Percentiles rank a stretch among this genome's conserved stretches.
Evolutionary conservation across 116 monocot genomes (phyloP).

Genomic region (Papilionanthe hybrid): DNA sequence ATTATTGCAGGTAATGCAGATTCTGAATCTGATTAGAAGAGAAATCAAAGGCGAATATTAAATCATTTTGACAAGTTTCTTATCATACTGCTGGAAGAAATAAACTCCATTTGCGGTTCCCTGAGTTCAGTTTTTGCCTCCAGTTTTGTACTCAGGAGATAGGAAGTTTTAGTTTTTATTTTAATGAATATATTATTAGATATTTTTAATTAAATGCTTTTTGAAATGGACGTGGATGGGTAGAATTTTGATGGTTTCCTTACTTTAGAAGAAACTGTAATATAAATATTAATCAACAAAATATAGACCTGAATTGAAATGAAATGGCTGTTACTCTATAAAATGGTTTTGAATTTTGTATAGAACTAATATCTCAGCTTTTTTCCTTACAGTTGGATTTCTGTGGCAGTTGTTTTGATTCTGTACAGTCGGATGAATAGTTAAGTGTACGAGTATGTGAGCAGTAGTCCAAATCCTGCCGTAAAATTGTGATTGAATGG

Average conservation of each 20-base stretch:
- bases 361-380: too few relatives aligned
- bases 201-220: not conserved
- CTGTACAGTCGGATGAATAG: too few relatives aligned
- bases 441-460: too few relatives aligned
- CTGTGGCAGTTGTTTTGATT: too few relatives aligned
- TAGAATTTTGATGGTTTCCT: not conserved
- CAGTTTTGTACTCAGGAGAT: not conserved
- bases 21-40: conserved; percentile 5
- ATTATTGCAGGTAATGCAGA: not conserved
- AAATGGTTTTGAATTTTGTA: too few relatives aligned
- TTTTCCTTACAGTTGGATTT: too few relatives aligned
- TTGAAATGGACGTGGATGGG: not conserved
- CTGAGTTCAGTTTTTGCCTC: not conserved
- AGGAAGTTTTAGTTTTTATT: not conserved
- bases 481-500: too few relatives aligned
- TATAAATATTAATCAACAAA: too few relatives aligned
- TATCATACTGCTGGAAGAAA: not conserved
- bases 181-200: not conserved
- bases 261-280: too few relatives aligned
- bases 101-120: not conserved
- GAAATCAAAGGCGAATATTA: not conserved
- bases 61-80: not conserved
- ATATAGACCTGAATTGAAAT: too few relatives aligned
- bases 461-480: too few relatives aligned
- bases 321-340: too few relatives aligned